Conservation (phyloP, 139 green algal genomes). For the Parachlorella kessleri region DNA sequence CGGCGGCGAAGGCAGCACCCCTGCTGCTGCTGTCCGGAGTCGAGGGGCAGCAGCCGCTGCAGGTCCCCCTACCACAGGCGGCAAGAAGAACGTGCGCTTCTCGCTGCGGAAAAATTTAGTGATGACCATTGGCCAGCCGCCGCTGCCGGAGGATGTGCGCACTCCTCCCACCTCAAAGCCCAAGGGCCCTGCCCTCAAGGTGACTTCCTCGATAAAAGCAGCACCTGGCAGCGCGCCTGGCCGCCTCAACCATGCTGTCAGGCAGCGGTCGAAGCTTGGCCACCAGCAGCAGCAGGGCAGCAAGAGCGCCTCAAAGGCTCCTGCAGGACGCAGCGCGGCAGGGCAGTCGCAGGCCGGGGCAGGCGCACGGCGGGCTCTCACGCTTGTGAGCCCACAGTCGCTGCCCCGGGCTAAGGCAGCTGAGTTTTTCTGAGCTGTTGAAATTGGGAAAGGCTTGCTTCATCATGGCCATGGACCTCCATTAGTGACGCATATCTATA, state of each 20-base stretch:
- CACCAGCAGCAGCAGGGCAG: not conserved
- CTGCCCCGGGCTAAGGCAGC: conserved; percentile 3
- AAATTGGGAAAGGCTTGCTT: too few species aligned
- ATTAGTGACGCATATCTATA: too few species aligned
- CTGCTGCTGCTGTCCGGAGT: not conserved
- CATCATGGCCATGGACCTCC: too few species aligned
- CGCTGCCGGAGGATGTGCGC: conserved; percentile 66
- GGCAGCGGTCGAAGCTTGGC: not conserved
- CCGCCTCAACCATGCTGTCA: not conserved
- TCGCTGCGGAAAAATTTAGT: conserved; percentile 78
- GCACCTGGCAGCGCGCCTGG: not conserved
- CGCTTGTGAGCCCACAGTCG: not conserved
- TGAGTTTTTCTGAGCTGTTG: conserved; percentile 31
- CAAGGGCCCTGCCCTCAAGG: conserved; percentile 62
- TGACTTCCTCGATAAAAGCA: too few species aligned
- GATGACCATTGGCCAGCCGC: conserved; percentile 64
- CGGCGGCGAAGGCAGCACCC: not conserved
- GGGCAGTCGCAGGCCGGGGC: not conserved
- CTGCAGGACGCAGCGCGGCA: not conserved
- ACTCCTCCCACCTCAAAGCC: conserved; percentile 71
- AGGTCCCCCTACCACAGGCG: too few species aligned
- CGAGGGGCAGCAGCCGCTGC: not conserved
- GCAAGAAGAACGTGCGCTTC: conserved; percentile 74
- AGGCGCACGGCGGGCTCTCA: not conserved
- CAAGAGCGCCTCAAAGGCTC: too few species aligned